Conservation (phyloP, 306 rosid species). For the Glycine soja region DNA sequence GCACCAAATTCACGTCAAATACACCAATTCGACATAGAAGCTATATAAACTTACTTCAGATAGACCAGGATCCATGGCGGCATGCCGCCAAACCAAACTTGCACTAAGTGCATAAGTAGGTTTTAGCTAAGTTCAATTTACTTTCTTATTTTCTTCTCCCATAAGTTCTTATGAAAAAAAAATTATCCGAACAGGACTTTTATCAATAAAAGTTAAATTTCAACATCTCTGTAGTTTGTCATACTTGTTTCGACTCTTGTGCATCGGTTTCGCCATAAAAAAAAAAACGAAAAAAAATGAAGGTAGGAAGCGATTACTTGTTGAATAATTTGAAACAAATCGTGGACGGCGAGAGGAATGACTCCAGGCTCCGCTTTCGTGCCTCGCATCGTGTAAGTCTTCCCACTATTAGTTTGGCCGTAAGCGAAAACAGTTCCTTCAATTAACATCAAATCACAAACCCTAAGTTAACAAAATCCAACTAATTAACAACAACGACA, state of each 20-base stretch:
- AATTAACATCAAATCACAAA: constrained; percentile 33
- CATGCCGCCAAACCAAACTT: no score
- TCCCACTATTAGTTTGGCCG: constrained; percentile 97
- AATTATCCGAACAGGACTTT: not conserved
- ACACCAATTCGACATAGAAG: no score
- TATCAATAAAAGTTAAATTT: not conserved
- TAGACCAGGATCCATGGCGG: no score
- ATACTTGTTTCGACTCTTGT: not conserved
- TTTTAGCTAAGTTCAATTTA: not conserved
- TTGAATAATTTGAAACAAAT: constrained; percentile 70
- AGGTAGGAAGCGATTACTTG: constrained; percentile 52
- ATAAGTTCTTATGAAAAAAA: not conserved
- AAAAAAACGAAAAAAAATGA: not conserved
- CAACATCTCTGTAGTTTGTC: not conserved
- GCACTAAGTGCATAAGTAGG: not conserved
- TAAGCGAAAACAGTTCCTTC: constrained; percentile 96
- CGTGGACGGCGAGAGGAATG: constrained; percentile 86
- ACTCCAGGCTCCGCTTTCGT: constrained; percentile 76
- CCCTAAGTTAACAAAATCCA: constrained; percentile 9
- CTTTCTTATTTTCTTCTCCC: not conserved
- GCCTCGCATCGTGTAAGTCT: constrained; percentile 94
- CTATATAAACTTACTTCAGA: no score
- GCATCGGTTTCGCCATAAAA: not conserved
- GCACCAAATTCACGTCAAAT: no score
- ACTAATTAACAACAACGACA: not conserved